Conservation (phyloP, 768 basidiomycete genomes). For the Tulasnella sp. region DNA sequence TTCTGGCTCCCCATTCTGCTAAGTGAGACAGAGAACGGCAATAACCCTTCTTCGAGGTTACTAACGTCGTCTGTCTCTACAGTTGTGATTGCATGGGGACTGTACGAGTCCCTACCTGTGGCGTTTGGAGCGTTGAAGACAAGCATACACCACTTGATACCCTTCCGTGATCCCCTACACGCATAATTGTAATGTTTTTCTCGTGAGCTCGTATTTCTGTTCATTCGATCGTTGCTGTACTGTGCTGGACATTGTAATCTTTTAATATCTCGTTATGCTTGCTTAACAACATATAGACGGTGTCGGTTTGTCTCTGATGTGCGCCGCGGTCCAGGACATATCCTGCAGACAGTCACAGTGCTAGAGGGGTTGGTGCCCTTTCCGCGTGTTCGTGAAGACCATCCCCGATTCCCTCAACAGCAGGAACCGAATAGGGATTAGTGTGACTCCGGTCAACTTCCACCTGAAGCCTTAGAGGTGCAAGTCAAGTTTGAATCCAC, state of each 20-base stretch:
- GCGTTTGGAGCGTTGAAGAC: slow-evolving; percentile 16
- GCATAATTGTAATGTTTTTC: neutral
- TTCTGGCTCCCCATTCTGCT: slow-evolving; percentile 85
- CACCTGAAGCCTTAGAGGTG: no score
- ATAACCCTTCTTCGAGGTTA: neutral
- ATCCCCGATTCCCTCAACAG: no score
- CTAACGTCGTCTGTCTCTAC: neutral
- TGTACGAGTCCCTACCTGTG: slow-evolving; percentile 22
- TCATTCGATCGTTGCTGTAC: neutral
- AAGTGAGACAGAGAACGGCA: slow-evolving; percentile 39
- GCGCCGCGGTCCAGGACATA: no score
- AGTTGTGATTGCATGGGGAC: slow-evolving; percentile 26
- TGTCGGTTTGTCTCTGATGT: no score
- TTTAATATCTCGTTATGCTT: neutral
- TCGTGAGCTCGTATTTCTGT: neutral
- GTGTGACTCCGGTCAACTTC: no score
- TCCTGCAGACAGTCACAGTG: no score
- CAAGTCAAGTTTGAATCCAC: no score
- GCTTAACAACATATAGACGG: neutral
- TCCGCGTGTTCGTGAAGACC: no score
- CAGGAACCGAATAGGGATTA: no score
- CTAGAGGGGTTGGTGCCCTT: no score
- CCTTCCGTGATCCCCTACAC: slow-evolving; percentile 10
- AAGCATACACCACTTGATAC: neutral
- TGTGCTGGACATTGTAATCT: neutral